Conservation (phyloP, 2,329 filamentous ascomycete genomes). For the Aureobasidium musti region DNA sequence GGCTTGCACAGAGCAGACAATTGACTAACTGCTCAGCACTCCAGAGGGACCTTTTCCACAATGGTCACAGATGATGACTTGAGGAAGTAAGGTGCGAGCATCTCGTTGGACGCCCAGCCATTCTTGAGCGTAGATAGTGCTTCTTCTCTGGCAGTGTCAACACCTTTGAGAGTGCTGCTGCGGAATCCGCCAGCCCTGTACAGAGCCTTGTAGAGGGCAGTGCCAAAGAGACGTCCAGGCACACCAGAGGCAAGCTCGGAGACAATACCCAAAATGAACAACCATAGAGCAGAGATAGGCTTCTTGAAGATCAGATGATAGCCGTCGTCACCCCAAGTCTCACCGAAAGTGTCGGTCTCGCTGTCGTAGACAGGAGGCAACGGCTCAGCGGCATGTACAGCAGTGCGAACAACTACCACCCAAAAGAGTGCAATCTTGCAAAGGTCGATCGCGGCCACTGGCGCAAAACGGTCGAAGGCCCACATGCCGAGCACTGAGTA, state of each 20-base stretch:
- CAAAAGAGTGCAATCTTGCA: slow-evolving; percentile 29
- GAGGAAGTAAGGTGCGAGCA: slow-evolving; percentile 29
- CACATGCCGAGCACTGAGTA: slow-evolving; percentile 27
- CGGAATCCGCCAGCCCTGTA: slow-evolving; percentile 22
- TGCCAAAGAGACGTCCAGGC: slow-evolving; percentile 27
- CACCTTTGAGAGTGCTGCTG: slow-evolving; percentile 22
- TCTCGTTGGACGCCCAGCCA: slow-evolving; percentile 27
- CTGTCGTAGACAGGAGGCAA: slow-evolving; percentile 26
- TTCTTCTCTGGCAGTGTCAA: slow-evolving; percentile 28
- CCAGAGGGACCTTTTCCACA: slow-evolving; percentile 15
- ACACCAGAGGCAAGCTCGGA: slow-evolving; percentile 29
- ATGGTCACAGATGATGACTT: slow-evolving; percentile 4
- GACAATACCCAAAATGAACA: slow-evolving; percentile 29
- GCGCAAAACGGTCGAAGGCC: slow-evolving; percentile 1
- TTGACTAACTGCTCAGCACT: slow-evolving; percentile 1
- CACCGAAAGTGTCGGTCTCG: slow-evolving; percentile 13
- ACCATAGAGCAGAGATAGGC: slow-evolving; percentile 22
- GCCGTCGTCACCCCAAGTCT: slow-evolving; percentile 25
- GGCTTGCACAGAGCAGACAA: neutral
- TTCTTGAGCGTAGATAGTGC: slow-evolving; percentile 16
- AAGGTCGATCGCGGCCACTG: slow-evolving; percentile 11
- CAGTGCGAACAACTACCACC: slow-evolving; percentile 29
- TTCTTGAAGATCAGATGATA: slow-evolving; percentile 24
- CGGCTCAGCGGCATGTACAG: slow-evolving; percentile 28
- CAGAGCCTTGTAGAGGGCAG: slow-evolving; percentile 28